phyloP scores from a whole-genome alignment of 257 asterid genomes.

The Scutellaria barbata region DNA sequence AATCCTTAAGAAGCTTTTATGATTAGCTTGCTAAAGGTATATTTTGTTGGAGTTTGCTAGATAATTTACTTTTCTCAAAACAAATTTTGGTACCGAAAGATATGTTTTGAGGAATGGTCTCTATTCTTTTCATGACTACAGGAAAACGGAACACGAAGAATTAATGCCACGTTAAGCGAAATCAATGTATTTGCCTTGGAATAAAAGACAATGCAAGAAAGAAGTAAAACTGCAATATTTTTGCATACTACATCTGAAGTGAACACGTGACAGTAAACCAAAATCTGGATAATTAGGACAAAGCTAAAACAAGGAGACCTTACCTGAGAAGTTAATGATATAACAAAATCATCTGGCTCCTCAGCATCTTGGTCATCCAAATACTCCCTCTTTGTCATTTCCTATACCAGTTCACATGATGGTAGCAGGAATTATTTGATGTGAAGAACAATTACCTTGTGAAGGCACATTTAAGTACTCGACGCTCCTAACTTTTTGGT shows the following conservation, averaged over 20 bases:
- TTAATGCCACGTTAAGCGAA: slow-evolving; percentile 16
- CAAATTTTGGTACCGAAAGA: slow-evolving; percentile 10
- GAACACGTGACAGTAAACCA: slow-evolving; percentile 18
- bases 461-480: slow-evolving; percentile 24
- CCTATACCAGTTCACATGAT: slow-evolving; percentile 54
- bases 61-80: slow-evolving; percentile 1
- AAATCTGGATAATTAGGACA: slow-evolving; percentile 27
- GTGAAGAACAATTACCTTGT: slow-evolving; percentile 27
- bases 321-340: slow-evolving; percentile 92
- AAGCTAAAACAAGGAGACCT: slow-evolving; percentile 35
- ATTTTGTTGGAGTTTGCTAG: background rate
- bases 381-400: slow-evolving; percentile 85
- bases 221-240: slow-evolving; percentile 16
- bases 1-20: background rate
- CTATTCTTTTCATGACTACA: slow-evolving; percentile 15
- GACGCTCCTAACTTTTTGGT: background rate
- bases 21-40: slow-evolving; percentile 3
- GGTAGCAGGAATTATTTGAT: slow-evolving; percentile 36
- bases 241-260: slow-evolving; percentile 4
- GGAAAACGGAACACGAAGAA: slow-evolving; percentile 2
- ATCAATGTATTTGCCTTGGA: background rate
- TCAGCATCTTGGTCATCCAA: slow-evolving; percentile 98
- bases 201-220: slow-evolving; percentile 7
- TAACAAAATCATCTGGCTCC: slow-evolving; percentile 97
- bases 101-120: slow-evolving; percentile 21